Base-by-base conservation (phyloP, 352 stramenopile species). In the Globisporangium nunn region DNA sequence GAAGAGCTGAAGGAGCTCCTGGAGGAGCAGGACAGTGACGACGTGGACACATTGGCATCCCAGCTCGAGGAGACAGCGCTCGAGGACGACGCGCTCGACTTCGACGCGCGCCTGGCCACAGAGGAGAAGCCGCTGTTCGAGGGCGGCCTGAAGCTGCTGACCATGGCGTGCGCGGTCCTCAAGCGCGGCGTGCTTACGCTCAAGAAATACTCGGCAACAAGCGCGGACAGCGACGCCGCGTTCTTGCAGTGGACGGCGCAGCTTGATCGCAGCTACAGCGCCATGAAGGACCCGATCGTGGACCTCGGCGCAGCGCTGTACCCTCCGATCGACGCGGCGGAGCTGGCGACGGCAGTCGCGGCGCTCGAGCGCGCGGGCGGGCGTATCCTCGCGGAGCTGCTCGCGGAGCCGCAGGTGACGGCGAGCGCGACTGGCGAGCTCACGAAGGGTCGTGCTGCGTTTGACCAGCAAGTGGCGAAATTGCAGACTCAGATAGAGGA, bases 181-280 rank as follows among this genome's bases (percentile, higher is more conserved):
- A 94, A 94, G 70, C 81, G 81, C 48, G 84, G 84, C 43, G 78
- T 92, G 56, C 64, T 91, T n/a, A 81, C 79, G 17, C 73, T 94
- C 46, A 90, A 91, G 63, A 83, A 85, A 33, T 51, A 87, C 31
- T 75, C 72, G 52, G 81, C 80, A 33, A 31, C 47, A 17, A 61
- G 37, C 28, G 75, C 86, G 53, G 66, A 77, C 50, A 63, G 86
- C 41, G 67, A 81, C 18, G 72, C 66, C 7, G 71, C 68, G 35
- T 81, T 89, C 50, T 67, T 94, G 37, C 61, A 65, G 57, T 94
- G 84, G 84, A 88, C 81, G n/a, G 70, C 74, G 8, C 57, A 48
- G 52, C 68, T 94, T 33, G 81, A 91, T 46, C 69, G 74, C 15
- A 74, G 61, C 51, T 94, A 94, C 68, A 68, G 68, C 12, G 62